Evolutionary conservation across 306 rosid genomes (phyloP).

Genomic region (Canavalia ensiformis): DNA sequence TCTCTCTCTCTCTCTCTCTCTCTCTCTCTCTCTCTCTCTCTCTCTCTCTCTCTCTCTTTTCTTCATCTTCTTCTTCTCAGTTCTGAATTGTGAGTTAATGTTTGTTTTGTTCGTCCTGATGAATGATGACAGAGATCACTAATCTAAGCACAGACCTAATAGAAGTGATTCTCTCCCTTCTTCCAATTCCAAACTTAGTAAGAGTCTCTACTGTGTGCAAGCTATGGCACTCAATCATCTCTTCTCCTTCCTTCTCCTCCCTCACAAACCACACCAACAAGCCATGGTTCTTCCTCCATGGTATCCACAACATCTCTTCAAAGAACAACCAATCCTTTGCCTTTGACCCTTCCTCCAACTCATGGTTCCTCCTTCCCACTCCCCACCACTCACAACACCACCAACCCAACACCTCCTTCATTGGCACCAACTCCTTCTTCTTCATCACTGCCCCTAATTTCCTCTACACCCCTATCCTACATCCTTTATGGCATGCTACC

Average conservation of each 20-base stretch:
- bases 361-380: conserved; percentile 76
- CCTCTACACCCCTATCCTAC: conserved; percentile 61
- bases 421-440: conserved; percentile 69
- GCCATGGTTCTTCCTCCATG: conserved; percentile 88
- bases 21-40: background rate
- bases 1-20: background rate
- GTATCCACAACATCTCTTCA: conserved; percentile 82
- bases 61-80: no score
- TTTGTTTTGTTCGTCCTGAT: no score
- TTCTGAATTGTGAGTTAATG: no score
- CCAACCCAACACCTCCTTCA: conserved; percentile 63
- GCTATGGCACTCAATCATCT: conserved; percentile 71
- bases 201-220: conserved; percentile 76
- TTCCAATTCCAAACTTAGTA: conserved; percentile 69
- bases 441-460: conserved; percentile 75
- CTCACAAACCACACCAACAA: conserved; percentile 7
- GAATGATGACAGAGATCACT: conserved; percentile 59
- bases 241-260: conserved; percentile 58
- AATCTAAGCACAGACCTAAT: conserved; percentile 66
- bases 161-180: conserved; percentile 69
- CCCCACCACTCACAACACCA: conserved; percentile 34
- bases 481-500: conserved; percentile 58
- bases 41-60: background rate
- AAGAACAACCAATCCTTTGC: conserved; percentile 84
- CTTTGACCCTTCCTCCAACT: conserved; percentile 74